Evolutionary conservation across 352 stramenopile genomes (phyloP).

Genomic region (Phytophthora colocasiae): DNA sequence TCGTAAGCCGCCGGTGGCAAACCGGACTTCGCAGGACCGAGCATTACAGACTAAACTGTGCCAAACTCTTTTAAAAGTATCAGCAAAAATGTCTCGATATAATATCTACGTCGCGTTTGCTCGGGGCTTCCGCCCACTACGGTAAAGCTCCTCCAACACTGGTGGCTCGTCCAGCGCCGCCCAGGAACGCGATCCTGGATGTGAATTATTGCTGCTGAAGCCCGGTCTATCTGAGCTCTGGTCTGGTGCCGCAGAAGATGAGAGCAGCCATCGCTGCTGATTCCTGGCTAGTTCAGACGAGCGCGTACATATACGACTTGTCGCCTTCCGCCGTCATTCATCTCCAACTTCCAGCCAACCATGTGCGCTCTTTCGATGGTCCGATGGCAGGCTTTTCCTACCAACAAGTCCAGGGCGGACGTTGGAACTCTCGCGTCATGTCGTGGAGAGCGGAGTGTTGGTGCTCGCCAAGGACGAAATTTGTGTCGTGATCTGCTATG

Average conservation of each 20-base stretch:
- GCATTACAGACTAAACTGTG: not conserved
- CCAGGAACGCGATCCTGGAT: slow-evolving; percentile 38
- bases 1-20: slow-evolving; percentile 4
- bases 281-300: slow-evolving; percentile 42
- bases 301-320: slow-evolving; percentile 1
- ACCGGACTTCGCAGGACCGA: not conserved
- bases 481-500: slow-evolving; percentile 34
- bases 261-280: slow-evolving; percentile 44
- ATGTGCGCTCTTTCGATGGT: slow-evolving; percentile 25
- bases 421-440: slow-evolving; percentile 28
- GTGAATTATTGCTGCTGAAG: slow-evolving; percentile 44
- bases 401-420: slow-evolving; percentile 1
- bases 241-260: slow-evolving; percentile 47
- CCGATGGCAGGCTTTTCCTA: slow-evolving; percentile 30
- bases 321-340: slow-evolving; percentile 34
- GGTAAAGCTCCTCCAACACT: not conserved
- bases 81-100: too few relatives aligned
- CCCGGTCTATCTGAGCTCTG: slow-evolving; percentile 31
- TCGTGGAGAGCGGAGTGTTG: slow-evolving; percentile 27
- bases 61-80: not conserved
- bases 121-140: too few relatives aligned
- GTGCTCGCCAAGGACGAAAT: slow-evolving; percentile 17
- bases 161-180: slow-evolving; percentile 40
- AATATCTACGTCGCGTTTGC: too few relatives aligned
- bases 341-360: slow-evolving; percentile 28